Evolutionary conservation across 768 basidiomycete genomes (phyloP), one percentile per base, ranked within the genome.

Genomic region (Cyathus striatus): DNA sequence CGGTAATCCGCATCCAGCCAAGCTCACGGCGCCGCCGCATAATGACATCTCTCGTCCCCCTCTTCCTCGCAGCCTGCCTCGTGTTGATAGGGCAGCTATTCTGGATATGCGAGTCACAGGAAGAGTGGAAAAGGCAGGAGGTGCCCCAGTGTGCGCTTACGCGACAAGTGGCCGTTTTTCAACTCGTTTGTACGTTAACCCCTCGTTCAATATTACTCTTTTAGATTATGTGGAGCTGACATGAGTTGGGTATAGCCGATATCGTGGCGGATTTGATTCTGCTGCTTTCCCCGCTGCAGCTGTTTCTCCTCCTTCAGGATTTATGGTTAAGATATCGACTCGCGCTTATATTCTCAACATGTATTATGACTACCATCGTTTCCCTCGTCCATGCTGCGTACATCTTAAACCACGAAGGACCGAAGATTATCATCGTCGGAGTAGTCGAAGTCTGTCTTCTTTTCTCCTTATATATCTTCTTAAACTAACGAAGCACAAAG

Each of bases 1-100:
- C 27, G 9, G n/a, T 30, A 9, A 30, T 30, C 57, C 59, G 50
- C 34, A 65, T 63, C 62, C 59, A 61, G 63, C 9, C 51, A 54
- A 35, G 51, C 40, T 10, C 52, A 27, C 6, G 35, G 44, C 4
- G 53, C 44, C 10, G 40, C 42, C 26, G 53, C 52, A 9, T 30
- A 5, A 40, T 44, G 20, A 39, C 48, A 13, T 62, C 9, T 9
- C 9, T n/a, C 27, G 27, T n/a, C 9, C 9, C n/a, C n/a, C 27
- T 30, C n/a, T 30, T 30, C 27, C 9, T 9, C n/a, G 27, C n/a
- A 30, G 27, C 27, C 9, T 30, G 27, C 9, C 9, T 30, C 9
- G n/a, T 30, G 9, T 30, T 30, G n/a, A 30, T 30, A 9, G 27
- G 27, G 9, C 27, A 30, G n/a, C 9, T 30, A 9, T 30, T 9